Conservation (phyloP, 768 basidiomycete species). For the Gloeostereum incarnatum region DNA sequence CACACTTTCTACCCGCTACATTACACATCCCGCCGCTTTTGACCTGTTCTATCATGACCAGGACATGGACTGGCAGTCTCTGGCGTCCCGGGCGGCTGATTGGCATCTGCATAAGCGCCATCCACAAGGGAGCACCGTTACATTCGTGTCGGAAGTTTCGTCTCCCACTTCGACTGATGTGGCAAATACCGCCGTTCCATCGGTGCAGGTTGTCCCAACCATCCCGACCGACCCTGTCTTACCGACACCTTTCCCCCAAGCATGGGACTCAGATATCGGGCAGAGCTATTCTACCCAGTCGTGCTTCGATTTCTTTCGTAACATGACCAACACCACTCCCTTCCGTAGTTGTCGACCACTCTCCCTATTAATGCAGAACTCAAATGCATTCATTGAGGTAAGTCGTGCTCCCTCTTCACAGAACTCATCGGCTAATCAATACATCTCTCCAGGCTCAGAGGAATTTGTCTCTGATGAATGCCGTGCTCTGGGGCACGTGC, state of each 20-base stretch:
- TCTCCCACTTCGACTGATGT: slow-evolving; percentile 7
- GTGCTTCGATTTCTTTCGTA: slow-evolving; percentile 66
- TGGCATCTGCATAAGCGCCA: slow-evolving; percentile 38
- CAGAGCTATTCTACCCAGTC: slow-evolving; percentile 55
- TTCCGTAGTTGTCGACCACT: slow-evolving; percentile 76
- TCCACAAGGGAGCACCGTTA: slow-evolving; percentile 8
- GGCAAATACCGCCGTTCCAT: slow-evolving; percentile 12
- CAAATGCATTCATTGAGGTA: slow-evolving; percentile 33
- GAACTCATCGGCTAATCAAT: no score
- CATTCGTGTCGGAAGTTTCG: neutral
- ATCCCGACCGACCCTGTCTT: slow-evolving; percentile 46
- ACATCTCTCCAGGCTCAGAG: slow-evolving; percentile 44
- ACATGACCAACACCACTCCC: slow-evolving; percentile 53
- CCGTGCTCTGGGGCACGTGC: slow-evolving; percentile 73
- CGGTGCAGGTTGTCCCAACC: slow-evolving; percentile 28
- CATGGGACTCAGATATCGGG: slow-evolving; percentile 55
- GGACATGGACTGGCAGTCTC: no score
- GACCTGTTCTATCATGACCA: slow-evolving; percentile 27
- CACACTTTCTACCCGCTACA: slow-evolving; percentile 40
- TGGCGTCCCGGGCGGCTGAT: slow-evolving; percentile 14
- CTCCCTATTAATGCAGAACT: slow-evolving; percentile 51
- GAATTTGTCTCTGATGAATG: slow-evolving; percentile 54
- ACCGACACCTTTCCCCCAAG: slow-evolving; percentile 72
- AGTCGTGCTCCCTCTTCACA: neutral
- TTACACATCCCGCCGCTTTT: slow-evolving; percentile 36